Evolutionary conservation across 805 yeast species (phyloP).

Genomic region (Candida pseudofarinosa): DNA sequence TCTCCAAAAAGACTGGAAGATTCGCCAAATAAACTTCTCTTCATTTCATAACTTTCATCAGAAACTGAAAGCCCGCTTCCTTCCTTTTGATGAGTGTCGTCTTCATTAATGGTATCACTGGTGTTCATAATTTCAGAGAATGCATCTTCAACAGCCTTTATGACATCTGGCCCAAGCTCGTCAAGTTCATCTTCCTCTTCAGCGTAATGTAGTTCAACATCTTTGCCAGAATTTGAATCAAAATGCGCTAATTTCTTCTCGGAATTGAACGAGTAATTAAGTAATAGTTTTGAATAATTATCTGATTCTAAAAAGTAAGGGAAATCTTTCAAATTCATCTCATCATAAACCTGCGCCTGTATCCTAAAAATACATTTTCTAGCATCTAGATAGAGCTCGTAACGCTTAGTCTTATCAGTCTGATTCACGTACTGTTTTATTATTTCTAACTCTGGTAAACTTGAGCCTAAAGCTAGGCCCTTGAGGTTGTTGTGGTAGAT

Average conservation of each 20-base stretch:
- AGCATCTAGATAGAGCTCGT: slow-evolving; percentile 44
- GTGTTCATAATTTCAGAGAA: slow-evolving; percentile 52
- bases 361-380: slow-evolving; percentile 55
- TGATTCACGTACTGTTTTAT: slow-evolving; percentile 25
- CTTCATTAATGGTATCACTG: slow-evolving; percentile 1
- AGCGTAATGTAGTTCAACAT: background rate
- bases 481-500: slow-evolving; percentile 45
- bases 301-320: slow-evolving; percentile 58
- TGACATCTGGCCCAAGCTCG: slow-evolving; percentile 41
- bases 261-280: too few relatives aligned
- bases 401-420: slow-evolving; percentile 5
- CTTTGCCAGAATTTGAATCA: background rate
- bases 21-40: slow-evolving; percentile 20
- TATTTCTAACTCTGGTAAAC: slow-evolving; percentile 14
- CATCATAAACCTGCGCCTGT: slow-evolving; percentile 50
- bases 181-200: slow-evolving; percentile 14
- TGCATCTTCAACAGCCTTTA: slow-evolving; percentile 66
- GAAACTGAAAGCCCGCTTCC: background rate
- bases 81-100: background rate
- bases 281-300: slow-evolving; percentile 1
- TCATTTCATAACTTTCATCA: slow-evolving; percentile 6
- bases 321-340: slow-evolving; percentile 51
- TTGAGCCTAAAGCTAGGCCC: slow-evolving; percentile 6
- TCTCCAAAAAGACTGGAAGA: slow-evolving; percentile 30
- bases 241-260: background rate